phyloP scores from a whole-genome alignment of 352 stramenopile genomes.

The Pythium chondricola region DNA sequence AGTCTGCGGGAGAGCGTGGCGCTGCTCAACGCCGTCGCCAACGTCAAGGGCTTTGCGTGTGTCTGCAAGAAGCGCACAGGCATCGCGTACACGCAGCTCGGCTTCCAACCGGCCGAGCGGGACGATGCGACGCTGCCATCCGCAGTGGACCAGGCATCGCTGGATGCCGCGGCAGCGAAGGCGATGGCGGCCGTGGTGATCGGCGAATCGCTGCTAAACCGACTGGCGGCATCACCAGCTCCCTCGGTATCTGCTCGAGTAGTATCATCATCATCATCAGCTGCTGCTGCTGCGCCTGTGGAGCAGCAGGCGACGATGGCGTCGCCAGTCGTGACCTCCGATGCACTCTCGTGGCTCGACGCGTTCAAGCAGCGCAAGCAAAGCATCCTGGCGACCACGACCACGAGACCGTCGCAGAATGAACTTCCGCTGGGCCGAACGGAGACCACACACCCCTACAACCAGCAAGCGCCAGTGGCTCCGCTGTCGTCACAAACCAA shows the following conservation, averaged over 20 bases:
- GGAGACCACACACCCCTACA: neutral
- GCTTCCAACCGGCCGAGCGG: conserved; percentile 36
- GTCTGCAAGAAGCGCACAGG: conserved; percentile 44
- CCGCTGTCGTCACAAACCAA: conserved; percentile 1
- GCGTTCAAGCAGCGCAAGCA: conserved; percentile 58
- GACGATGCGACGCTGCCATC: neutral
- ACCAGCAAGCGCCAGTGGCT: neutral
- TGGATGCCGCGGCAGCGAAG: conserved; percentile 23
- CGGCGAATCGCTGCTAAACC: conserved; percentile 29
- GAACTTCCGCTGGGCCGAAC: conserved; percentile 3
- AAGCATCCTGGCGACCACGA: conserved; percentile 37
- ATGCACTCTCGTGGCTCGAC: conserved; percentile 59
- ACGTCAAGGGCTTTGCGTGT: conserved; percentile 49
- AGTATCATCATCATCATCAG: conserved; percentile 2
- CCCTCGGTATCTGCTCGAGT: too few relatives aligned
- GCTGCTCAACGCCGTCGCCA: conserved; percentile 57
- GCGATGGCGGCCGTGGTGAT: conserved; percentile 22
- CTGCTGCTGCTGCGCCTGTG: neutral
- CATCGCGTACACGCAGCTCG: conserved; percentile 40
- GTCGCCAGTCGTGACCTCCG: conserved; percentile 21
- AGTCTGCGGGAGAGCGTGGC: conserved; percentile 56
- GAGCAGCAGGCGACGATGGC: neutral
- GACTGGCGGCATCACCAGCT: conserved; percentile 5
- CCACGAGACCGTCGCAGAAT: conserved; percentile 17
- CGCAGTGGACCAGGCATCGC: neutral